Conservation (phyloP, 2,329 filamentous ascomycete species). For the Ophiocordyceps camponoti-saundersi region DNA sequence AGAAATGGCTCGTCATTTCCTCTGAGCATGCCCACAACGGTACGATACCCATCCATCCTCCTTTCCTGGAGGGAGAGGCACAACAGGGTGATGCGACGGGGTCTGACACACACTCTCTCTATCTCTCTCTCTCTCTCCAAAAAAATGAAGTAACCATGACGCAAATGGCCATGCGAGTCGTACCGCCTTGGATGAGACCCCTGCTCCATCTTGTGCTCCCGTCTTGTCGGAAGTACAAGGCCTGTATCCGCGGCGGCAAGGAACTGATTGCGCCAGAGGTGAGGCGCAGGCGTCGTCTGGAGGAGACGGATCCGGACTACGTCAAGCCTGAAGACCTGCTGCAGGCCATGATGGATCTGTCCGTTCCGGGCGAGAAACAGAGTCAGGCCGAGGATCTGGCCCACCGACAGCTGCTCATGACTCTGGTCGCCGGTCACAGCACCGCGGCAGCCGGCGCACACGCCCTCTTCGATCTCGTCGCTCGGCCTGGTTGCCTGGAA, state of each 20-base stretch:
- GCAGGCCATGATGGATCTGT: conserved; percentile 3
- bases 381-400: conserved; percentile 1
- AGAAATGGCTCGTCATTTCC: conserved; percentile 2
- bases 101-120: no score
- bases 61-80: no score
- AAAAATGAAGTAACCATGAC: conserved; percentile 4
- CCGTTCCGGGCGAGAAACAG: neutral
- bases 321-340: conserved; percentile 2
- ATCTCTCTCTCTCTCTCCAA: no score
- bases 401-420: conserved; percentile 1
- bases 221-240: neutral
- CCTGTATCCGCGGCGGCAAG: conserved; percentile 1
- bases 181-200: conserved; percentile 1
- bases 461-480: conserved; percentile 1
- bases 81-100: no score
- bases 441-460: conserved; percentile 3
- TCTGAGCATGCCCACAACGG: conserved; percentile 2
- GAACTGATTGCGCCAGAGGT: conserved; percentile 1
- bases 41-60: no score
- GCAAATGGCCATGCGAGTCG: conserved; percentile 3
- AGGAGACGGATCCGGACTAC: neutral
- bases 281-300: conserved; percentile 1
- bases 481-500: conserved; percentile 1
- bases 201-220: conserved; percentile 3
- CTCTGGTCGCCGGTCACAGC: conserved; percentile 3